phyloP scores from a whole-genome alignment of 139 green algal genomes.

The Trebouxia sp. region DNA sequence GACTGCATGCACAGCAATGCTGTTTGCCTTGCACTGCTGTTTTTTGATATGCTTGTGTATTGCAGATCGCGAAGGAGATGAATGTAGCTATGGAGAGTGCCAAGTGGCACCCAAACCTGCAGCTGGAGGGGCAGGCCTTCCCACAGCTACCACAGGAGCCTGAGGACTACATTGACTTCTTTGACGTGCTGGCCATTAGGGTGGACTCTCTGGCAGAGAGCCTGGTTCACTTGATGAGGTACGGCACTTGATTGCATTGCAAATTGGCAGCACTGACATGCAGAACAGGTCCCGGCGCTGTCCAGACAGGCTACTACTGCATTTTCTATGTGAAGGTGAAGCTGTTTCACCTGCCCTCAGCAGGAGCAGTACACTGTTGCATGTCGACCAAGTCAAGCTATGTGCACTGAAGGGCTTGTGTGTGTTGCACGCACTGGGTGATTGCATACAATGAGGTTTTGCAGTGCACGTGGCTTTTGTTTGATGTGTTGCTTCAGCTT shows the following conservation, averaged over 20 bases:
- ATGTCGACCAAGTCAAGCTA: no score
- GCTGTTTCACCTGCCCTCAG: no score
- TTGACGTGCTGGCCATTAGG: not conserved
- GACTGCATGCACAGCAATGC: no score
- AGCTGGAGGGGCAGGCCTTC: not conserved
- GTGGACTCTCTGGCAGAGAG: not conserved
- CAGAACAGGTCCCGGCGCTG: not conserved
- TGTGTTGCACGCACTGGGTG: no score
- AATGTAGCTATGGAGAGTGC: not conserved
- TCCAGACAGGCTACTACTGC: not conserved
- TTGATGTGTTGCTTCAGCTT: no score
- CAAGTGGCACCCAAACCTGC: conserved; percentile 3
- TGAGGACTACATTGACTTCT: not conserved
- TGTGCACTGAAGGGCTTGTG: no score
- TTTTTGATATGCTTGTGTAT: no score
- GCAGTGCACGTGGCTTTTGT: no score
- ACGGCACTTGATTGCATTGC: not conserved
- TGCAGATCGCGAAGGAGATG: not conserved
- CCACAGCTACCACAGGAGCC: not conserved
- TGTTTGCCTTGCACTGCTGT: no score
- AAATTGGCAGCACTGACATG: not conserved
- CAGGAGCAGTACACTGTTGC: no score
- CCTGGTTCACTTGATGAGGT: not conserved
- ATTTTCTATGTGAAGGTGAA: no score
- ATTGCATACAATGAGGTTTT: not conserved